Base-by-base conservation (phyloP, 768 basidiomycete species). In the Pholiota molesta region DNA sequence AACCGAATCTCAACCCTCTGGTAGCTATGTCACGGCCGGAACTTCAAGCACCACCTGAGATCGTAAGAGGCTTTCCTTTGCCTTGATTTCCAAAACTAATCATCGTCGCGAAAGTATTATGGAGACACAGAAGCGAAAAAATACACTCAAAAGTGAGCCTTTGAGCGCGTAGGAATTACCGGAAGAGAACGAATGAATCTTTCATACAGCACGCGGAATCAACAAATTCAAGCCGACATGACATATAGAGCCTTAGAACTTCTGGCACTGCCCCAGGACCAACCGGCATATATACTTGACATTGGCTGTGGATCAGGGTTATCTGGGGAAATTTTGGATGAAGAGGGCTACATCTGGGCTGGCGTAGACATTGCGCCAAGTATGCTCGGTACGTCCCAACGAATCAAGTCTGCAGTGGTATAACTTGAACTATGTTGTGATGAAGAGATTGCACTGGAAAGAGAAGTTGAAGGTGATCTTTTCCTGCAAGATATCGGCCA, bases 401-500 rank as follows among this genome's bases (percentile, higher is more conserved):
- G 21, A 21, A 37, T 7, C 37, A 35, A 19, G 10, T 9, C 23
- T 45, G 8, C 40, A 23, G 45, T 17, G 17, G 47, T 19, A 39
- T 56, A 23, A 39, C 33, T 35, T 33, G 42, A 40, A 33, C 29
- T 23, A 54, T 57, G 17, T 51, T 14, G 10, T 9, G 21, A 19
- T 45, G 29, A 63, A 96, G 96, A 99, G 83, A 94, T 98, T 29
- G 97, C 97, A 8, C 78, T 99, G 55, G 95, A 98, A 72, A 82
- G 97, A 42, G 94, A 99, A 71, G 92, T 98, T 0, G 94, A 96
- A 65, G 97, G 97, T 2, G 97, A 99, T 74, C 78, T 99, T 23
- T 97, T 99, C 73, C 75, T 99, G 35, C 96, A 98, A 67, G 97
- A 99, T 71, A 97, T 99, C 45, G 97, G 97, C 0, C 97, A 99